These are phyloP conservation scores for Penicillium coprophilum DNA, from an alignment of 495 filamentous ascomycete genomes.

Conservation along the genomic window DNA sequence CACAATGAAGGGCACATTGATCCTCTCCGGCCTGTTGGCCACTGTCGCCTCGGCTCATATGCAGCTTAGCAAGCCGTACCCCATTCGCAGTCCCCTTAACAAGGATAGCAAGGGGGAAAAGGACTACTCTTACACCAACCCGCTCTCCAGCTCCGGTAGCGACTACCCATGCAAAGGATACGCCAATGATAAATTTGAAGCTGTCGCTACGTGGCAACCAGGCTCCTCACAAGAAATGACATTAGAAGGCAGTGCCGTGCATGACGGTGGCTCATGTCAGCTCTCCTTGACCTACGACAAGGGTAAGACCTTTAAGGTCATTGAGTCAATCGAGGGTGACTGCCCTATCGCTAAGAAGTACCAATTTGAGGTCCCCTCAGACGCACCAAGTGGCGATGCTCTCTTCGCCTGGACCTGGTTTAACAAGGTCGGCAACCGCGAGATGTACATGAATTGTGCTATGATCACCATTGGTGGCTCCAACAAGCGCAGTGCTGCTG, in stretches of 20 bases:
- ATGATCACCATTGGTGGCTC: conserved; percentile 64
- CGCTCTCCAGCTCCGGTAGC: conserved; percentile 40
- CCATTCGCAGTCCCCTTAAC: conserved; percentile 50
- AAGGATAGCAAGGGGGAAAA: conserved; percentile 34
- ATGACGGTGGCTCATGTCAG: conserved; percentile 88
- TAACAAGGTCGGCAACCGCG: conserved; percentile 83
- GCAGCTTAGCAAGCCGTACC: conserved; percentile 47
- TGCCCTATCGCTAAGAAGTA: conserved; percentile 63
- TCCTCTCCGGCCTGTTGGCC: conserved; percentile 38
- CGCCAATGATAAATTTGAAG: conserved; percentile 44
- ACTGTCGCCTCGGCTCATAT: conserved; percentile 44
- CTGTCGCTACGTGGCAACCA: conserved; percentile 44
- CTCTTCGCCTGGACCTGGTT: conserved; percentile 87
- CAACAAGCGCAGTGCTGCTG: conserved; percentile 5
- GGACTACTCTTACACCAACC: conserved; percentile 54
- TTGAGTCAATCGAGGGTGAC: conserved; percentile 78
- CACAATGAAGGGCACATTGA: conserved; percentile 43
- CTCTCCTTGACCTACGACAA: conserved; percentile 77
- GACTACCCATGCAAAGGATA: conserved; percentile 58
- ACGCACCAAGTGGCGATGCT: conserved; percentile 50
- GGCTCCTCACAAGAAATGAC: conserved; percentile 43
- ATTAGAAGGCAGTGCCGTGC: conserved; percentile 58
- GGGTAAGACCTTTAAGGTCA: conserved; percentile 70
- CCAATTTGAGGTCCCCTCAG: conserved; percentile 47
- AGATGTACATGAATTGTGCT: conserved; percentile 97